Percentiles rank a stretch among this genome's conserved stretches.
phyloP scores from a whole-genome alignment of 139 green algal species.

The Coelastrella sp. region DNA sequence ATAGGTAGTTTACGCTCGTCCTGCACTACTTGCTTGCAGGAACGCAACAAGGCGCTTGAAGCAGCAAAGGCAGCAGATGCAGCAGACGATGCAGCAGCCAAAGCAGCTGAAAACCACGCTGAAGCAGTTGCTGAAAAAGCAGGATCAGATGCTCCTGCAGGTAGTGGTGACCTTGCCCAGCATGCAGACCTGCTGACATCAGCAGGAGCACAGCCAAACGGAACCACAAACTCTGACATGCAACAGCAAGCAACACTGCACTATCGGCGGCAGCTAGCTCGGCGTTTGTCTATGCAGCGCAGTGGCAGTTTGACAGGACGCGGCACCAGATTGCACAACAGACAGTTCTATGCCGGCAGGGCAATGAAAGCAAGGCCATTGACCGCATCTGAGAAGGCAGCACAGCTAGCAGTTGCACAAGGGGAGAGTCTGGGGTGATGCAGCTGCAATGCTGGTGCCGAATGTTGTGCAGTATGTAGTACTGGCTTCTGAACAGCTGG shows the following conservation, averaged over 20 bases:
- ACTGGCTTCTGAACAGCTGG: too few species aligned
- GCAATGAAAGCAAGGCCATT: neutral
- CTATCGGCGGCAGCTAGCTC: neutral
- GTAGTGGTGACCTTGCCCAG: neutral
- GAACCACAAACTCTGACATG: too few species aligned
- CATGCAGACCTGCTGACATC: neutral
- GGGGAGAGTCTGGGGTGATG: neutral
- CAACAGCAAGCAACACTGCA: constrained; percentile 15
- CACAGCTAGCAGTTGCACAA: neutral
- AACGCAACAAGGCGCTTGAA: neutral
- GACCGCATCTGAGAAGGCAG: neutral
- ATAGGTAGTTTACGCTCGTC: neutral
- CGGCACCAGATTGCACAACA: neutral
- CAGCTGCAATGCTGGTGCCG: too few species aligned
- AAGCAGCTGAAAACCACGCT: neutral
- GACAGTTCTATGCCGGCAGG: neutral
- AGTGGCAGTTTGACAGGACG: neutral
- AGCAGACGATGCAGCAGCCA: neutral
- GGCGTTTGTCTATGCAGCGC: neutral
- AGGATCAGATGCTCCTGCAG: neutral
- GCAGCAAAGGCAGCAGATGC: constrained; percentile 3
- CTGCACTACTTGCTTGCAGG: neutral
- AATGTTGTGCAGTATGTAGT: too few species aligned
- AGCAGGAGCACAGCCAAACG: constrained; percentile 8
- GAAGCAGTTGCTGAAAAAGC: neutral